phyloP scores from a whole-genome alignment of 306 rosid species.

The Quercus aquifolioides region DNA sequence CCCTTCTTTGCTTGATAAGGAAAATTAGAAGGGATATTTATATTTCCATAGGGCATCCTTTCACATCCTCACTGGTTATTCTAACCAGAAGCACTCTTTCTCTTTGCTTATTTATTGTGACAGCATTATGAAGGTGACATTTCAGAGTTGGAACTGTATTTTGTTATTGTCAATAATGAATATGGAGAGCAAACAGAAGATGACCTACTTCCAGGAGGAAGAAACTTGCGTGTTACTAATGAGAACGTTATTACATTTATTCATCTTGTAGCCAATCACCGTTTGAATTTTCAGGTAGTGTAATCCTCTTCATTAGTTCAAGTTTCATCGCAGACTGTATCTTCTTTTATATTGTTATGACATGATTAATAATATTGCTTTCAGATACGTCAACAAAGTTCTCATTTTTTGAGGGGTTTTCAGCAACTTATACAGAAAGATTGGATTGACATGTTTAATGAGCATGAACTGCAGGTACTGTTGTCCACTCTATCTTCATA shows the following conservation, averaged over 20 bases:
- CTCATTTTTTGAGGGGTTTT: conserved; percentile 95
- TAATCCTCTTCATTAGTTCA: conserved; percentile 14
- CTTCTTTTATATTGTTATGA: neutral
- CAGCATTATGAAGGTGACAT: conserved; percentile 83
- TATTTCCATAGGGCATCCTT: neutral
- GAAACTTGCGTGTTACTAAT: conserved; percentile 65
- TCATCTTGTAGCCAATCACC: conserved; percentile 97
- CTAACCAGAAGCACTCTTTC: neutral
- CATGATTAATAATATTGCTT: neutral
- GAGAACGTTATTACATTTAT: conserved; percentile 92
- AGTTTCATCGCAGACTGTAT: neutral
- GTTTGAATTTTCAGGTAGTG: conserved; percentile 89
- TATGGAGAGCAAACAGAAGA: conserved; percentile 98
- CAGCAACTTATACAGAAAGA: conserved; percentile 95
- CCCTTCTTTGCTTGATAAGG: neutral
- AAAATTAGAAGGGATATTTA: neutral
- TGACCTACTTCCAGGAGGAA: conserved; percentile 86
- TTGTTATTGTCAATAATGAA: conserved; percentile 88
- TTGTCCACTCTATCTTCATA: conserved; percentile 11
- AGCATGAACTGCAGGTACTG: conserved; percentile 95
- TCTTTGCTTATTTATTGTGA: conserved; percentile 18
- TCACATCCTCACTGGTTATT: neutral
- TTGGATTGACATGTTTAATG: conserved; percentile 98
- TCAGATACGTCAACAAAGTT: conserved; percentile 98
- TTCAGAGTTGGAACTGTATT: conserved; percentile 82